Evolutionary conservation across 495 filamentous ascomycete species (phyloP).

Genomic region (Penicillium atrosanguineum): DNA sequence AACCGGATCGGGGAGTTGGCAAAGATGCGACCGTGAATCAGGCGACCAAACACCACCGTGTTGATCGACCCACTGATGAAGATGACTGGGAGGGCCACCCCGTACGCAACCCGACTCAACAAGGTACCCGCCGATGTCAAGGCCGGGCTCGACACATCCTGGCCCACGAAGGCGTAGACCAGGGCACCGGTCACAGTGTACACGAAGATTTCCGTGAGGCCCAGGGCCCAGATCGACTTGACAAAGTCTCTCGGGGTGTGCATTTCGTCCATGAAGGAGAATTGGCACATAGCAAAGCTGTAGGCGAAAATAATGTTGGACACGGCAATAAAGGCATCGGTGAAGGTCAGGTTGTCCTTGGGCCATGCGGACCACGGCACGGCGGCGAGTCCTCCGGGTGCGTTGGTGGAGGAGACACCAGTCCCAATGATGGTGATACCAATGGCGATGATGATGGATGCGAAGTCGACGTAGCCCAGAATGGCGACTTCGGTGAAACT

Average conservation of each 20-base stretch:
- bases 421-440: slow-evolving; percentile 66
- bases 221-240: slow-evolving; percentile 61
- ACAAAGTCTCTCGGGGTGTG: slow-evolving; percentile 61
- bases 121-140: slow-evolving; percentile 58
- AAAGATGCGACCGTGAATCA: slow-evolving; percentile 60
- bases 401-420: slow-evolving; percentile 42
- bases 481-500: slow-evolving; percentile 57
- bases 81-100: slow-evolving; percentile 70
- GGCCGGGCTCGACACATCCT: slow-evolving; percentile 62
- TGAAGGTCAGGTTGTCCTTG: slow-evolving; percentile 26
- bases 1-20: slow-evolving; percentile 51
- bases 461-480: slow-evolving; percentile 59
- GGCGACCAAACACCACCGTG: slow-evolving; percentile 56
- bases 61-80: slow-evolving; percentile 67
- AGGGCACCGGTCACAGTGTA: slow-evolving; percentile 67
- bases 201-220: slow-evolving; percentile 59
- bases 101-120: slow-evolving; percentile 68
- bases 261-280: slow-evolving; percentile 74
- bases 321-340: slow-evolving; percentile 54
- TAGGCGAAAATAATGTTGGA: slow-evolving; percentile 70
- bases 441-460: slow-evolving; percentile 63
- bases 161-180: slow-evolving; percentile 68
- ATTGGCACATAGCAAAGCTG: slow-evolving; percentile 64
- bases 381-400: slow-evolving; percentile 30
- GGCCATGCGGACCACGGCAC: slow-evolving; percentile 42